phyloP scores from a whole-genome alignment of 768 basidiomycete species.

The Hypholoma fasciculare region DNA sequence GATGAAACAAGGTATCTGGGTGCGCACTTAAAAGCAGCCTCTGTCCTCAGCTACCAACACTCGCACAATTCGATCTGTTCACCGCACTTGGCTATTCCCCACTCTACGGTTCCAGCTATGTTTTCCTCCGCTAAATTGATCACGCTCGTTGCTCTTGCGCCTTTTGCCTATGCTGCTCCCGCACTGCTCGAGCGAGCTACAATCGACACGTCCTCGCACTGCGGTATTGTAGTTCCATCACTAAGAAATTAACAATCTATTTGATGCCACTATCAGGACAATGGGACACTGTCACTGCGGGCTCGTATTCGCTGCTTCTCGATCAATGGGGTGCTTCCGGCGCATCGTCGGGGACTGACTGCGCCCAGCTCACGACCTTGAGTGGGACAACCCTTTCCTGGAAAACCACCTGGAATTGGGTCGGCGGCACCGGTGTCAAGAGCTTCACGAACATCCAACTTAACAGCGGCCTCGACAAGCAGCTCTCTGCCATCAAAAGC shows the following conservation, averaged over 20 bases:
- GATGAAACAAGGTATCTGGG: not conserved
- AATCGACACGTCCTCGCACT: conserved; percentile 38
- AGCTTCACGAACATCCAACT: conserved; percentile 61
- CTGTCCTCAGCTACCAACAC: no score
- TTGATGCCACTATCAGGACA: conserved; percentile 34
- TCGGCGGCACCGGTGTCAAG: conserved; percentile 53
- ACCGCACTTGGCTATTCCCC: not conserved
- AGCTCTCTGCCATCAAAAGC: conserved; percentile 50
- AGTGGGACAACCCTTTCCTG: conserved; percentile 45
- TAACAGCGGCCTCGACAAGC: conserved; percentile 49
- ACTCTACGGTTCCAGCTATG: not conserved
- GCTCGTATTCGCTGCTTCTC: conserved; percentile 47
- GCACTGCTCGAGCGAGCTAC: conserved; percentile 24
- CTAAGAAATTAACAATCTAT: not conserved
- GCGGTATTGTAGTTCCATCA: conserved; percentile 21
- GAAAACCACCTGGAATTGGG: conserved; percentile 56
- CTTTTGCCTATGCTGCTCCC: conserved; percentile 32
- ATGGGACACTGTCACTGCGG: conserved; percentile 48
- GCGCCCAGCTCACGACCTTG: conserved; percentile 45
- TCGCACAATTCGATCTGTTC: not conserved
- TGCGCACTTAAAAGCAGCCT: not conserved
- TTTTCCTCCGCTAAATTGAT: conserved; percentile 27
- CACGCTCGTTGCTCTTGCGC: conserved; percentile 26
- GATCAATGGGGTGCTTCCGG: conserved; percentile 46
- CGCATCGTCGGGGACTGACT: conserved; percentile 50